These are phyloP conservation scores for Anthostomella pinea DNA, from an alignment of 2,329 filamentous ascomycete genomes.

Conservation along the genomic window DNA sequence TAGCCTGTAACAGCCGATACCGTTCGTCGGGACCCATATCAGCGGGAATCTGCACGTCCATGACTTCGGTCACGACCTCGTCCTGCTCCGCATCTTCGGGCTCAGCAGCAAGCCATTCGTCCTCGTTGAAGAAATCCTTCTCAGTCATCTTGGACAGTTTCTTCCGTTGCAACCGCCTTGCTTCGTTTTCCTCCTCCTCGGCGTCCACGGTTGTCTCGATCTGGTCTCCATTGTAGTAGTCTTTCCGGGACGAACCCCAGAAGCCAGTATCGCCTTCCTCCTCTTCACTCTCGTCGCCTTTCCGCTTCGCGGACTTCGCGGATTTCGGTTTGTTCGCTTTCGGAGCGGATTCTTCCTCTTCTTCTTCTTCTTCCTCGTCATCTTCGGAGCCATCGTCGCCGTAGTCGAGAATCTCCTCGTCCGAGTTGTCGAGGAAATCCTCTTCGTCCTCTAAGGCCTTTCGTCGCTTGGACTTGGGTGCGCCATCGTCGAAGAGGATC, in stretches of 20 bases:
- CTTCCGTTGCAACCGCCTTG: constrained; percentile 84
- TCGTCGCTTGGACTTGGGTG: constrained; percentile 72
- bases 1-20: constrained; percentile 68
- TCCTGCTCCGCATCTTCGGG: constrained; percentile 47
- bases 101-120: constrained; percentile 70
- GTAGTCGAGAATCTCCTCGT: constrained; percentile 58
- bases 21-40: constrained; percentile 75
- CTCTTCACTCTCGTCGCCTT: constrained; percentile 43
- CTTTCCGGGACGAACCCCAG: constrained; percentile 85
- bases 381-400: constrained; percentile 42
- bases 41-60: constrained; percentile 78
- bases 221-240: constrained; percentile 87
- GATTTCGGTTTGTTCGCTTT: constrained; percentile 21
- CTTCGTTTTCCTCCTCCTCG: constrained; percentile 88
- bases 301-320: no score
- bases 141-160: constrained; percentile 85
- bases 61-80: constrained; percentile 76
- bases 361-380: constrained; percentile 37
- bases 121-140: constrained; percentile 90
- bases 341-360: constrained; percentile 45
- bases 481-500: constrained; percentile 80
- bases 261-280: constrained; percentile 59
- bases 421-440: constrained; percentile 55
- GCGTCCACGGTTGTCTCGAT: constrained; percentile 54
- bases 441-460: constrained; percentile 69